phyloP scores from a whole-genome alignment of 495 filamentous ascomycete genomes.

The Bryoglossum gracile region DNA sequence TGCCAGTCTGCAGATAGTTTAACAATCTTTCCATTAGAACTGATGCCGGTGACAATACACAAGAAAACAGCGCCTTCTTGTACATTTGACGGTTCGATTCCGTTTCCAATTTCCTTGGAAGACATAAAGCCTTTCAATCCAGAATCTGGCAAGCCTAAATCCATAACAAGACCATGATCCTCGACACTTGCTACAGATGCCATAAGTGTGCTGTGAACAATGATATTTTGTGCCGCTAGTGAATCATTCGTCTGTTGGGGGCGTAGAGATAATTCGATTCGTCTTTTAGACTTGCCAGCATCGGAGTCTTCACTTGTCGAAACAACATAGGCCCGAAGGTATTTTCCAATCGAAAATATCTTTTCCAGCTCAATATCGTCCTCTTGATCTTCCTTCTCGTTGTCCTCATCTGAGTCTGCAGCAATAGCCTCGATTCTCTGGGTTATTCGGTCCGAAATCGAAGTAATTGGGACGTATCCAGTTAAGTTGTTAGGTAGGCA shows the following conservation, averaged over 20 bases:
- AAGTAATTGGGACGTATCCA: slow-evolving; percentile 85
- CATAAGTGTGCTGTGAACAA: slow-evolving; percentile 69
- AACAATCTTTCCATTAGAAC: slow-evolving; percentile 69
- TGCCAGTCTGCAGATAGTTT: slow-evolving; percentile 73
- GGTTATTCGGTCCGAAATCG: slow-evolving; percentile 69
- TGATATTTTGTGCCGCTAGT: slow-evolving; percentile 59
- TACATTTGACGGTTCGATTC: slow-evolving; percentile 49
- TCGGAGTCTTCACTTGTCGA: slow-evolving; percentile 58
- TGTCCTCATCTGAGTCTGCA: slow-evolving; percentile 45
- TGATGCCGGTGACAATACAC: slow-evolving; percentile 71
- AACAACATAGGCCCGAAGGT: slow-evolving; percentile 75
- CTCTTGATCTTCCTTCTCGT: slow-evolving; percentile 37
- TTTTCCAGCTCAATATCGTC: slow-evolving; percentile 50
- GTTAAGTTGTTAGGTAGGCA: slow-evolving; percentile 87
- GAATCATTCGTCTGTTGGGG: slow-evolving; percentile 70
- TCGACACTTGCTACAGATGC: slow-evolving; percentile 84
- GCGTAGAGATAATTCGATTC: slow-evolving; percentile 76
- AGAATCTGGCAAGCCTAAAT: slow-evolving; percentile 65
- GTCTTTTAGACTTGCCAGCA: slow-evolving; percentile 58
- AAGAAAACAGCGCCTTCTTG: slow-evolving; percentile 78
- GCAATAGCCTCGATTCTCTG: slow-evolving; percentile 57
- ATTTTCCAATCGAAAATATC: slow-evolving; percentile 80
- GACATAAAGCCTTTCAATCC: slow-evolving; percentile 76
- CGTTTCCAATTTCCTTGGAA: slow-evolving; percentile 68
- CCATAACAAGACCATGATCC: slow-evolving; percentile 93